Conservation (phyloP, 75 land plant species). For the Ceratopteris richardii region DNA sequence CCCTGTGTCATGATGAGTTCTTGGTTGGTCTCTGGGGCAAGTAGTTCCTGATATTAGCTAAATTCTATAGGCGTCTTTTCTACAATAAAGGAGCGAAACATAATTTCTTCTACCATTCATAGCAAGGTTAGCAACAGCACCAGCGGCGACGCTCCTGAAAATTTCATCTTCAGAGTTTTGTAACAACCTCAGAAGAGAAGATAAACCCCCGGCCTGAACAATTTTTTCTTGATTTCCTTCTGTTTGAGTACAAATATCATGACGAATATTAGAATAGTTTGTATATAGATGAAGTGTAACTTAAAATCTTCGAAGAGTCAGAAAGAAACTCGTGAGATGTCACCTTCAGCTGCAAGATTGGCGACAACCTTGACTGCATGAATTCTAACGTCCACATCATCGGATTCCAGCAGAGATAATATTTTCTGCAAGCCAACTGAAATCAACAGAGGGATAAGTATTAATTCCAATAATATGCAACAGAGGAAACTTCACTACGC, state of each 20-base stretch:
- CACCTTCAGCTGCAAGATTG: conserved; percentile 97
- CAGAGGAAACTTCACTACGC: too few species aligned
- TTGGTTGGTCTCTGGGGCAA: conserved; percentile 75
- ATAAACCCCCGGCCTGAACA: conserved; percentile 75
- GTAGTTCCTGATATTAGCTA: too few species aligned
- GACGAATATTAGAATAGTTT: too few species aligned
- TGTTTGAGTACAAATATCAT: too few species aligned
- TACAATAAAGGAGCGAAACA: too few species aligned
- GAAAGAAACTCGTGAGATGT: too few species aligned
- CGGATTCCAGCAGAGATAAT: conserved; percentile 74
- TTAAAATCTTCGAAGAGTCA: too few species aligned
- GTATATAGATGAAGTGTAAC: too few species aligned
- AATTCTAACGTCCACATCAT: conserved; percentile 80
- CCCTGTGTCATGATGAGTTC: conserved; percentile 82
- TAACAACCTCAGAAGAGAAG: conserved; percentile 53
- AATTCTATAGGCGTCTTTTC: too few species aligned
- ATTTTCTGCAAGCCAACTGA: conserved; percentile 83
- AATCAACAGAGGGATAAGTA: too few species aligned
- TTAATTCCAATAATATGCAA: too few species aligned
- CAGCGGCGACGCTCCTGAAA: conserved; percentile 74
- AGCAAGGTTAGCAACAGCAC: conserved; percentile 85
- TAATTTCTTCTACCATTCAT: conserved; percentile 97
- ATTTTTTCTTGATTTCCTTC: conserved; percentile 77
- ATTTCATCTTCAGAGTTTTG: conserved; percentile 68
- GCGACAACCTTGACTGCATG: conserved; percentile 98